These are phyloP conservation scores for Mycena citricolor DNA, from an alignment of 1,284 basidiomycete species.

Conservation along the genomic window DNA sequence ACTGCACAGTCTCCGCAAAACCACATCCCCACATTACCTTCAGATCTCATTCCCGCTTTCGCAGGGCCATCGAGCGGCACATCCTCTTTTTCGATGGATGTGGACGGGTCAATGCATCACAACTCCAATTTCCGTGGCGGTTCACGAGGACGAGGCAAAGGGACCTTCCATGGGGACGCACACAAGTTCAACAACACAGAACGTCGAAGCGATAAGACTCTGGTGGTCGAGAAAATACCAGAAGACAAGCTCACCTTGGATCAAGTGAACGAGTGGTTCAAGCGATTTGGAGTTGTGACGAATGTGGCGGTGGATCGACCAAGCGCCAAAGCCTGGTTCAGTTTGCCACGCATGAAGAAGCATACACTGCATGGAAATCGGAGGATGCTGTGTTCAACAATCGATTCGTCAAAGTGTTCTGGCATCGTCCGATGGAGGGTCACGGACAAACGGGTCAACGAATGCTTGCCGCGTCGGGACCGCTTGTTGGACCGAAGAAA, in stretches of 20 bases:
- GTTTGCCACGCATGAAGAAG: conserved; percentile 84
- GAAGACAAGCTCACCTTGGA: conserved; percentile 77
- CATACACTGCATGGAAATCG: conserved; percentile 86
- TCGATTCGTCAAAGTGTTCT: conserved; percentile 92
- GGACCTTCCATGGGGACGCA: conserved; percentile 60
- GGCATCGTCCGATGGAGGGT: conserved; percentile 89
- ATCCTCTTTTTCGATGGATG: conserved; percentile 28
- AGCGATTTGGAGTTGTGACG: conserved; percentile 89
- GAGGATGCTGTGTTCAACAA: conserved; percentile 94
- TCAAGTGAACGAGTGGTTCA: conserved; percentile 87
- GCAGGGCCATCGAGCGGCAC: conserved; percentile 29
- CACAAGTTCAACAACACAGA: conserved; percentile 45
- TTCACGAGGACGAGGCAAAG: conserved; percentile 43
- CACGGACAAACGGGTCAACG: conserved; percentile 76
- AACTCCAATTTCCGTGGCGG: conserved; percentile 39
- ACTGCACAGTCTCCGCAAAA: conserved; percentile 19
- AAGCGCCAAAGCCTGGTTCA: conserved; percentile 84
- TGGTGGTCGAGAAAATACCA: conserved; percentile 95
- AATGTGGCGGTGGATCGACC: conserved; percentile 84
- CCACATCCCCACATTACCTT: too few relatives aligned
- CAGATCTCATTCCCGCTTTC: too few relatives aligned
- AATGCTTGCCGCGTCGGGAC: conserved; percentile 76
- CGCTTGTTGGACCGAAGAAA: conserved; percentile 52
- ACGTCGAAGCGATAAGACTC: conserved; percentile 75
- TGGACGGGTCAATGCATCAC: conserved; percentile 27